Evolutionary conservation across 495 filamentous ascomycete species (phyloP), one percentile per base, ranked within the genome.

Genomic region (Xylaria telfairii): DNA sequence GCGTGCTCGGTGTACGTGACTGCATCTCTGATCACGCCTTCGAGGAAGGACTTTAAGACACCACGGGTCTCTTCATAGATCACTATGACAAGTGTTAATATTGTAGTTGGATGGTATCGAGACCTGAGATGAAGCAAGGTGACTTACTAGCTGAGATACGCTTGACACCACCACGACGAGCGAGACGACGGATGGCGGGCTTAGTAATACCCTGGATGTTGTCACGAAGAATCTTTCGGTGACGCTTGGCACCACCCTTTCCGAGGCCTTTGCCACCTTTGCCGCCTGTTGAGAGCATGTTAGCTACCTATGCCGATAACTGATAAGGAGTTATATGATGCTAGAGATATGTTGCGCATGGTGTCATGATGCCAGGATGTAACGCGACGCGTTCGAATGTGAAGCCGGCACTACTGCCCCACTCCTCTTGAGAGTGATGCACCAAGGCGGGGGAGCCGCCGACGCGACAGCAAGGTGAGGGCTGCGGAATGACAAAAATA

Each of bases 201-300:
- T 99, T 99, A 83, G 96, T 99, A 85, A 99, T 99, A 88, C 96
- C 96, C 80, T 98, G 95, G 83, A 98, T 97, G 91, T 98, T 98
- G 91, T 98, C 95, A 82, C 95, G 93, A 81, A 99, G 89, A 87
- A 99, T 98, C 92, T 98, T 99, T 77, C 96, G 92, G 84, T 97
- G 94, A 84, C 95, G 95, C 92, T 98, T 98, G 87, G 89, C 89
- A 75, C 89, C 89, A 68, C 89, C 89, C 87, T 90, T 90, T 77
- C 95, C 95, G 78, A 97, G 94, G 81, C 95, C 95, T 87, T 98
- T 98, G 83, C 95, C 95, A 82, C 95, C 95, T 86, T 97, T 97
- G 82, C 93, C 93, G 82, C 93, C 93, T 94, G 76, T 82, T 28
- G 19, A 88, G 70, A 87, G 88, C 89, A 87, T 87, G 89, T 86